Percentiles rank a stretch among this genome's conserved stretches.
These are phyloP conservation scores for Paramecium caudatum DNA, from an alignment of 73 alveolate genomes.

Conservation along the genomic window DNA sequence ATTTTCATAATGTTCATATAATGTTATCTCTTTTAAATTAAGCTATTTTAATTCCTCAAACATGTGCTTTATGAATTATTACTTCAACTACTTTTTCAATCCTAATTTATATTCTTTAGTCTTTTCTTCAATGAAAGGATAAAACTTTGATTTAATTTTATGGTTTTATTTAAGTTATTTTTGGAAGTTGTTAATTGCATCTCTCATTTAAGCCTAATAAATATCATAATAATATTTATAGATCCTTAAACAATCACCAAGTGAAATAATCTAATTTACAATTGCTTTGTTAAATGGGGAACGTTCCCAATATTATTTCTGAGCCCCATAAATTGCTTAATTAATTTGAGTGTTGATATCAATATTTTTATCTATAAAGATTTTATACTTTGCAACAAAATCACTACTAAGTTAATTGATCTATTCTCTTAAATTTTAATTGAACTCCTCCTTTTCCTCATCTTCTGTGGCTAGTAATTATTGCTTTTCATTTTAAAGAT, in stretches of 20 bases:
- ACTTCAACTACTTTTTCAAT: not conserved
- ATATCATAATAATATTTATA: not conserved
- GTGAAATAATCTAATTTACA: not conserved
- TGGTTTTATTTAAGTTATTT: not conserved
- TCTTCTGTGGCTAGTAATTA: not conserved
- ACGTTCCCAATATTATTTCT: conserved; percentile 4
- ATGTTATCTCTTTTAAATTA: not conserved
- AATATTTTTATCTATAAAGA: not conserved
- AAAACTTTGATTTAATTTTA: not conserved
- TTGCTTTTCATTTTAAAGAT: conserved; percentile 27
- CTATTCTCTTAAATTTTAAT: not conserved
- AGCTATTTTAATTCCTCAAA: not conserved
- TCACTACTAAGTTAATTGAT: not conserved
- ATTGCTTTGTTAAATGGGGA: not conserved
- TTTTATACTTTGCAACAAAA: not conserved
- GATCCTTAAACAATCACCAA: not conserved
- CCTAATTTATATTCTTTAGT: not conserved
- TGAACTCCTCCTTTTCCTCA: conserved; percentile 6
- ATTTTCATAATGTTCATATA: not conserved
- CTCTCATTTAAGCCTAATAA: not conserved
- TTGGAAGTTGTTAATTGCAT: not conserved
- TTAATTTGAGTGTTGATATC: not conserved
- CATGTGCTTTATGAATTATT: not conserved
- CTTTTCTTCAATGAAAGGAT: not conserved
- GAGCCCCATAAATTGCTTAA: not conserved